Base-by-base conservation (phyloP, 805 yeast species). In the Tetrapisispora taiwanensis region DNA sequence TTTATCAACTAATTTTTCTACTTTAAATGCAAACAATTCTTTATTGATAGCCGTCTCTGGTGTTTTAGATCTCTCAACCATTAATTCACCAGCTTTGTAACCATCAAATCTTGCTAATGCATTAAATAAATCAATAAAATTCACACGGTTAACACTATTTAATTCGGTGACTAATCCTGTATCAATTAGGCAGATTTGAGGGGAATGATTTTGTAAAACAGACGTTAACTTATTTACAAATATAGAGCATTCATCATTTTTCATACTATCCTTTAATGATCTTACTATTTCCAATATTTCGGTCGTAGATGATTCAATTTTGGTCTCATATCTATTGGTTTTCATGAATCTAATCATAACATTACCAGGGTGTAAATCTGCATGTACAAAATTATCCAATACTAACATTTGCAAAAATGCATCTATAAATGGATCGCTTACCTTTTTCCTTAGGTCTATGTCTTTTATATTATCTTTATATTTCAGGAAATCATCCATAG, bases 311-410 rank as follows among this genome's bases (percentile, higher is more conserved):
- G 67, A 58, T 8, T 54, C 41, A 2, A 58, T 50, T 41, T 60
- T 56, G 1, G 62, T 60, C 13, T 53, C 60, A 20, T 59, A 45
- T 27, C 54, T 62, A 47, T 66, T 61, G 2, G 67, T 72, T 52
- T 77, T 78, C 52, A 80, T 72, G 54, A 84, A 79, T 39, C 86
- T 67, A 8, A 86, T 75, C 70, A 88, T 76, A 57, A 92, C 85
- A 61, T 92, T 92, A 3, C 99, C 99, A 0, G 98, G 97, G 53
- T 92, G 99, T 47, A 92, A 70, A 66, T 92, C 99, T 0, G 97
- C 90, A 62, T 92, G 99, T 36, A 89, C 86, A 62, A 92, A 92
- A 61, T 92, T 89, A 66, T 92, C 95, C 43, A 90, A 65, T 42
- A 92, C 82, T 49, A 92, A 70, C 99, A 92, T 92, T 55, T 88